Evolutionary conservation across 2,329 filamentous ascomycete species (phyloP).

Genomic region (Xylariaceae sp.): DNA sequence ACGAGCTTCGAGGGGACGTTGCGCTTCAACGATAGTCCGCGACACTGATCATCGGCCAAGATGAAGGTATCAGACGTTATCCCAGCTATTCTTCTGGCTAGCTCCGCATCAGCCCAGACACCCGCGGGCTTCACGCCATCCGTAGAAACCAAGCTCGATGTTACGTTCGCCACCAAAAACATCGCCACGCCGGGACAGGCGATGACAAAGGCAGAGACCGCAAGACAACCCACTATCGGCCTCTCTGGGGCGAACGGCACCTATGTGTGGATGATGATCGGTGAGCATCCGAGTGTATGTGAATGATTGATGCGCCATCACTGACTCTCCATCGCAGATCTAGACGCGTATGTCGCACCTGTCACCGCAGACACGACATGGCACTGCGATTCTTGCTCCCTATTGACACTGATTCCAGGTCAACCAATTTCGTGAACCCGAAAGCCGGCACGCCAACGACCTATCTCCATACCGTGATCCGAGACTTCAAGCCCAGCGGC

Average conservation of each 20-base stretch:
- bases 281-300: conserved; percentile 6
- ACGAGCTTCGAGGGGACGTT: neutral
- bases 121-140: conserved; percentile 22
- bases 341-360: conserved; percentile 22
- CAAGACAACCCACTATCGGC: conserved; percentile 24
- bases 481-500: conserved; percentile 22
- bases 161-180: conserved; percentile 23
- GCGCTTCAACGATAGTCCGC: neutral
- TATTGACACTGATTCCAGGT: conserved; percentile 13
- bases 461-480: conserved; percentile 27
- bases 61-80: conserved; percentile 21
- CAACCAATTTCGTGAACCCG: conserved; percentile 26
- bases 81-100: conserved; percentile 14
- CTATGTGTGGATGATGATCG: conserved; percentile 27
- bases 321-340: conserved; percentile 20
- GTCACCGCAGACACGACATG: neutral
- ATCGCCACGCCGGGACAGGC: conserved; percentile 21
- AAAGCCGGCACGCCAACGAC: conserved; percentile 18
- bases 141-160: conserved; percentile 22
- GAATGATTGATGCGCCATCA: neutral
- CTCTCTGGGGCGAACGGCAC: conserved; percentile 16
- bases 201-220: conserved; percentile 22
- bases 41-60: conserved; percentile 6
- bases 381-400: neutral
- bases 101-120: conserved; percentile 18